A percentile compares a stretch with the other conserved stretches of the same genome.
phyloP scores from a whole-genome alignment of 2,329 filamentous ascomycete genomes.

The Torrubiella hemipterigena region DNA sequence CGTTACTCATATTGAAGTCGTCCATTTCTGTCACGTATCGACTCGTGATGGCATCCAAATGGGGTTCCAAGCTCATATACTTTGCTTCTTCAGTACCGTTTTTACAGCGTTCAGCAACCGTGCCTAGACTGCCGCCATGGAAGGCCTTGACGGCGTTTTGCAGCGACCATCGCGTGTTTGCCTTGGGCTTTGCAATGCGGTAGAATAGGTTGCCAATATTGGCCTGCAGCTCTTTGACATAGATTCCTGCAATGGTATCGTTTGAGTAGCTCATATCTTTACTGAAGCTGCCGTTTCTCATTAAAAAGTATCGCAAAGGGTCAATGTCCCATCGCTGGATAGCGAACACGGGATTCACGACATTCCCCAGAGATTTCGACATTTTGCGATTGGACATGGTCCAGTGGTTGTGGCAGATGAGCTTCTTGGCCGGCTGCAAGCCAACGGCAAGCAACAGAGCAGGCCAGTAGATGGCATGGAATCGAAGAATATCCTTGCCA shows the following conservation, averaged over 20 bases:
- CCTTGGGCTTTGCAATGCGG: conserved; percentile 55
- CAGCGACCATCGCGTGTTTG: conserved; percentile 46
- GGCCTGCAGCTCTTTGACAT: conserved; percentile 66
- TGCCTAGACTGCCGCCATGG: conserved; percentile 13
- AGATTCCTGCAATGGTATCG: conserved; percentile 56
- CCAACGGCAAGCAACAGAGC: conserved; percentile 84
- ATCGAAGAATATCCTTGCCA: conserved; percentile 92
- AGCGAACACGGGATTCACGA: conserved; percentile 88
- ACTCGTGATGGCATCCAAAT: conserved; percentile 10
- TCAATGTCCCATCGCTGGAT: conserved; percentile 83
- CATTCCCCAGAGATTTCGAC: conserved; percentile 92
- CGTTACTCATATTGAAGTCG: conserved; percentile 48
- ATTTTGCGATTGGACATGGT: conserved; percentile 86
- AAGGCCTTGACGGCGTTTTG: conserved; percentile 36
- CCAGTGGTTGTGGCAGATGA: conserved; percentile 92
- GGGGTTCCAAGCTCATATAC: conserved; percentile 15
- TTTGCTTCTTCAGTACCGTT: background rate
- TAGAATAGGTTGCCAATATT: conserved; percentile 72
- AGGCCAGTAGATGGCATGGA: conserved; percentile 97
- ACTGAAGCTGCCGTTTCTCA: conserved; percentile 63
- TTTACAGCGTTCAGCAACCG: background rate
- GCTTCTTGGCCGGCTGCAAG: conserved; percentile 63
- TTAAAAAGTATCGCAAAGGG: conserved; percentile 78
- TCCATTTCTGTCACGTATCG: conserved; percentile 45
- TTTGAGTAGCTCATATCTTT: conserved; percentile 84